Evolutionary conservation across 2,329 filamentous ascomycete genomes (phyloP).

Genomic region (Orbilia brochopaga): DNA sequence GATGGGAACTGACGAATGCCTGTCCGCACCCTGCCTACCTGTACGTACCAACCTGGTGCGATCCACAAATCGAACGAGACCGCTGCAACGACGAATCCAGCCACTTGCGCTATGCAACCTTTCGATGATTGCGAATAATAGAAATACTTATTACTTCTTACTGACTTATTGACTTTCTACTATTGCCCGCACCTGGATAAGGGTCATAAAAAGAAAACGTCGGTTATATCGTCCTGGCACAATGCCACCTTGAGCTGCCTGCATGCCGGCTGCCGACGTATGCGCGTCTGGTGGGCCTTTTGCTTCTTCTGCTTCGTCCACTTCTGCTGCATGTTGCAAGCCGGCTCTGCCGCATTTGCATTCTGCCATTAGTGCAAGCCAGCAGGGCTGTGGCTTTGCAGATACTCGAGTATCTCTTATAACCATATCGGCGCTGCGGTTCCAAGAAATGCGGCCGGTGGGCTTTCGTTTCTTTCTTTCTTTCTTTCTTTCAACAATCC

Average conservation of each 20-base stretch:
- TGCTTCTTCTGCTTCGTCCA: too few species aligned
- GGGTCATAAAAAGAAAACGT: neutral
- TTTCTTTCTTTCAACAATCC: neutral
- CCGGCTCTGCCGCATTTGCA: neutral
- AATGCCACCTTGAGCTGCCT: neutral
- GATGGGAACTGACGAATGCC: too few species aligned
- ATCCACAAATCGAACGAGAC: slow-evolving; percentile 13
- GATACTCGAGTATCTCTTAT: neutral
- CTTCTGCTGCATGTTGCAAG: too few species aligned
- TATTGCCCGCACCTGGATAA: too few species aligned
- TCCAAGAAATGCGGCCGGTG: neutral
- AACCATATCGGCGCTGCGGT: neutral
- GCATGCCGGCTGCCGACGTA: too few species aligned
- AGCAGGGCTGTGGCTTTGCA: too few species aligned
- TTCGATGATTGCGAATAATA: neutral
- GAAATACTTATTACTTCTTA: neutral
- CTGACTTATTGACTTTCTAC: neutral
- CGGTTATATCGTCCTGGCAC: neutral
- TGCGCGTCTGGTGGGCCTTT: too few species aligned
- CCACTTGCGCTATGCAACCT: slow-evolving; percentile 25
- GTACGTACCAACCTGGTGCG: slow-evolving; percentile 16
- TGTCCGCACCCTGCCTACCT: too few species aligned
- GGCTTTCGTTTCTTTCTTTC: neutral
- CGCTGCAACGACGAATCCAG: slow-evolving; percentile 15
- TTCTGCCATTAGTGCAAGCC: neutral